phyloP scores from a whole-genome alignment of 257 asterid genomes.

The Rauvolfia tetraphylla region DNA sequence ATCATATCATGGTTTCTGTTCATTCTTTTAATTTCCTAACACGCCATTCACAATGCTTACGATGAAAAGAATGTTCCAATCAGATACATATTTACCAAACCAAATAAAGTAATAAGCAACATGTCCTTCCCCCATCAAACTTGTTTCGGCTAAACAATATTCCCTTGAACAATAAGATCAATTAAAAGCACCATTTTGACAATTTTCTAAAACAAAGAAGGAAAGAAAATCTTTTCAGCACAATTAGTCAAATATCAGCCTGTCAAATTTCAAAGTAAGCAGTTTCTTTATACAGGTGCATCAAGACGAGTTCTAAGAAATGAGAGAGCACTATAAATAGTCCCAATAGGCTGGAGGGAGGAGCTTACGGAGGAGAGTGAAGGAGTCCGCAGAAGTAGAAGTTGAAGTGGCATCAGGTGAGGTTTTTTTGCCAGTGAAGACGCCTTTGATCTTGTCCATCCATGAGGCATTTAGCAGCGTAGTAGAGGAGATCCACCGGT shows the following conservation, averaged over 20 bases:
- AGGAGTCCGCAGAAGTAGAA: slow-evolving; percentile 31
- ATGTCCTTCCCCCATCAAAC: not conserved
- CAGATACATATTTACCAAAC: not conserved
- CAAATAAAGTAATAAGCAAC: not conserved
- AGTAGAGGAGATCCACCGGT: slow-evolving; percentile 60
- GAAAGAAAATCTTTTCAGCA: not conserved
- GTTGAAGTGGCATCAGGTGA: slow-evolving; percentile 27
- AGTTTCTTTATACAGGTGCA: not conserved
- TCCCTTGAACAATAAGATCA: not conserved
- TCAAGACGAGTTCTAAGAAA: not conserved
- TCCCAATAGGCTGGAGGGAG: not conserved
- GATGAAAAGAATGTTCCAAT: not conserved
- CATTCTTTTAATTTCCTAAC: not conserved
- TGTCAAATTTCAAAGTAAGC: not conserved
- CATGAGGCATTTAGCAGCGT: slow-evolving; percentile 61
- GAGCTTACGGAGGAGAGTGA: slow-evolving; percentile 72
- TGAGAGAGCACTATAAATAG: not conserved
- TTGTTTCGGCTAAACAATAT: not conserved
- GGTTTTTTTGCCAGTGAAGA: slow-evolving; percentile 56
- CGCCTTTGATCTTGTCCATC: slow-evolving; percentile 80
- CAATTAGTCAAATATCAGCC: not conserved
- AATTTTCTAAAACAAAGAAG: not conserved
- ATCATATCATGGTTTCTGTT: not conserved
- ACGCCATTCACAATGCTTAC: not conserved
- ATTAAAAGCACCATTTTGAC: not conserved